Base-by-base conservation (phyloP, 768 basidiomycete genomes). In the Lactarius sanguifluus region DNA sequence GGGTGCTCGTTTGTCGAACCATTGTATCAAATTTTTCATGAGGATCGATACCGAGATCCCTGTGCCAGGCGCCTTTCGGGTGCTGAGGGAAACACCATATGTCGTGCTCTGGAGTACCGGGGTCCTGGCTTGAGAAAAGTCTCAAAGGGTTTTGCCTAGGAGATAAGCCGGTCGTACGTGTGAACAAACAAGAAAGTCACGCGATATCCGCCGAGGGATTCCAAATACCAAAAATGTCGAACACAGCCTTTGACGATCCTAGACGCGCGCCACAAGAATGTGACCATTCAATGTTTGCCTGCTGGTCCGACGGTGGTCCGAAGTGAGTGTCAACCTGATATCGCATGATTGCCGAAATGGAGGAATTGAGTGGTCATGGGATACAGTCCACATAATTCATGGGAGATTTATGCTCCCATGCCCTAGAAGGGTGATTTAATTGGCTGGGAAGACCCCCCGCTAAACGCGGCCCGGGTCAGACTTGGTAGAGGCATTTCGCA, bases 291-390 rank as follows among this genome's bases (percentile, higher is more conserved):
- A 23, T 5, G 25, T n/a, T 47, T n/a, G n/a, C 4, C n/a, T 50
- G 47, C 9, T 52, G 30, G 28, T 20, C 54, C 30, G 30, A 55
- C 28, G 2, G 2, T 55, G 54, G 54, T 55, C 30, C 28, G 30
- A 32, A 18, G 25, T 55, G 30, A 38, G 36, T 38, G 36, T 3
- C 36, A 38, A 12, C 34, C 7, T 38, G 32, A 36, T 47, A 34
- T 50, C 32, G 59, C 45, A 36, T 25, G 45, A 47, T n/a, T 20
- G 47, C 16, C 54, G 54, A 32, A 34, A 34, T 41, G 12, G n/a
- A 7, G 45, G 15, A 50, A 20, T 36, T 50, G 60, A 50, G 18
- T 60, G 59, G 45, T 60, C 43, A 60, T 34, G 34, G 23, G 47
- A 10, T 50, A 23, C 1, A 23, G 16, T 41, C 41, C 16, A 16